A percentile compares a stretch with the other conserved stretches of the same genome.
Evolutionary conservation across 2,329 filamentous ascomycete species (phyloP).

Genomic region (Didymella sp.): DNA sequence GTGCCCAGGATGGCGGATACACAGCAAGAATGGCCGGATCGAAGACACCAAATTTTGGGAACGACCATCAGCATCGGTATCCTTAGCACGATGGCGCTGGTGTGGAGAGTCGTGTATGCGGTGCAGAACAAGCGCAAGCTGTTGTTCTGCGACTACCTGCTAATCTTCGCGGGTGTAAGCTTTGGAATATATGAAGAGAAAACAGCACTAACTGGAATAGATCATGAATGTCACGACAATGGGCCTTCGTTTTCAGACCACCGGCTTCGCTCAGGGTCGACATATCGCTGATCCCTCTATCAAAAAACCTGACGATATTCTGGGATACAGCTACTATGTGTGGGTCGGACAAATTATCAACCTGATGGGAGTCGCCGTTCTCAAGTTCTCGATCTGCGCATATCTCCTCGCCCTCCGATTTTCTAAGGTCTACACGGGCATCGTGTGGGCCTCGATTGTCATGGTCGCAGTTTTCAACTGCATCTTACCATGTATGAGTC

Average conservation of each 20-base stretch:
- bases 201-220: constrained; percentile 14
- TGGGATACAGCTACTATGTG: constrained; percentile 31
- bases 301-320: constrained; percentile 23
- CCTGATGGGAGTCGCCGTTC: constrained; percentile 31
- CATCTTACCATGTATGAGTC: constrained; percentile 26
- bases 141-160: constrained; percentile 33
- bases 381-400: constrained; percentile 40
- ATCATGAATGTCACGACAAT: constrained; percentile 26
- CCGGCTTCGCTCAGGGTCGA: constrained; percentile 27
- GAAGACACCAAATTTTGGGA: constrained; percentile 24
- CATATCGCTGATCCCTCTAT: constrained; percentile 35
- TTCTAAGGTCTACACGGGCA: constrained; percentile 27
- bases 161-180: constrained; percentile 32
- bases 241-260: constrained; percentile 26
- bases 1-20: constrained; percentile 21
- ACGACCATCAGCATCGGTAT: constrained; percentile 24
- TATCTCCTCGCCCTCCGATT: constrained; percentile 38
- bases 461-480: constrained; percentile 38
- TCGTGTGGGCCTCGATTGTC: constrained; percentile 34
- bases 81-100: constrained; percentile 25
- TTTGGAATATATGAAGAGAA: not conserved
- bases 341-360: constrained; percentile 36
- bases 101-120: constrained; percentile 35
- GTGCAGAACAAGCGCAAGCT: constrained; percentile 28
- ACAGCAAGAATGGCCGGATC: constrained; percentile 27